phyloP scores from a whole-genome alignment of 2,329 filamentous ascomycete genomes.

The Trichoderma aggressivum region DNA sequence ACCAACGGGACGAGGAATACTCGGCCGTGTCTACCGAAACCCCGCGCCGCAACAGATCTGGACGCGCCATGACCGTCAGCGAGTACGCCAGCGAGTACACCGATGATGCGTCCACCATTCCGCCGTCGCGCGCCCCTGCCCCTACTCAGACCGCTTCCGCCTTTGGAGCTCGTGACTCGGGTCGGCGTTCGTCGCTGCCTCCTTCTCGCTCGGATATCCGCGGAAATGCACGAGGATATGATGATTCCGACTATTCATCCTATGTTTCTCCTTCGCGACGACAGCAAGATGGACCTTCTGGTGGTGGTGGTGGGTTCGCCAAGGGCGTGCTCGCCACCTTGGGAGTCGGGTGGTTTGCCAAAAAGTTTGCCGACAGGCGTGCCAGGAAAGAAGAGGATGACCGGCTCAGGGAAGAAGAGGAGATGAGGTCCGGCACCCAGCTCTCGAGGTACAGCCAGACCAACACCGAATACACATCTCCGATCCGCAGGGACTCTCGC shows the following conservation, averaged over 20 bases:
- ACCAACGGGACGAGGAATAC: constrained; percentile 56
- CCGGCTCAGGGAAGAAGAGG: constrained; percentile 47
- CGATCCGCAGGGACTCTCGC: constrained; percentile 39
- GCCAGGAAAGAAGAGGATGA: constrained; percentile 49
- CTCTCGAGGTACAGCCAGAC: constrained; percentile 68
- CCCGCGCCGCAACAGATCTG: constrained; percentile 47
- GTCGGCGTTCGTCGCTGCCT: constrained; percentile 44
- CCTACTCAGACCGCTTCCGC: constrained; percentile 47
- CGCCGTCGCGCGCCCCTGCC: constrained; percentile 44
- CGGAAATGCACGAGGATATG: constrained; percentile 34
- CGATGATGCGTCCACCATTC: constrained; percentile 41
- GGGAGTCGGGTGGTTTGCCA: constrained; percentile 66
- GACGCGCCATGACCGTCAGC: constrained; percentile 40
- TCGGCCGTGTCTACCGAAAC: constrained; percentile 62
- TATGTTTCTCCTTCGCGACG: constrained; percentile 62
- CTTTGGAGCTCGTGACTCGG: constrained; percentile 32
- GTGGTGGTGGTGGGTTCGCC: constrained; percentile 49
- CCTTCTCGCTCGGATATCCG: constrained; percentile 46
- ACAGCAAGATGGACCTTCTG: constrained; percentile 39
- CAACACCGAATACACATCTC: constrained; percentile 60
- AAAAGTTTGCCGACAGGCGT: constrained; percentile 58
- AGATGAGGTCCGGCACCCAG: constrained; percentile 56
- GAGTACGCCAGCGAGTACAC: constrained; percentile 53
- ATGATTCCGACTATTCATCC: constrained; percentile 57
- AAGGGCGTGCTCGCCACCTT: constrained; percentile 59